phyloP scores from a whole-genome alignment of 345 rosid species.

The Melaleuca quinquenervia region DNA sequence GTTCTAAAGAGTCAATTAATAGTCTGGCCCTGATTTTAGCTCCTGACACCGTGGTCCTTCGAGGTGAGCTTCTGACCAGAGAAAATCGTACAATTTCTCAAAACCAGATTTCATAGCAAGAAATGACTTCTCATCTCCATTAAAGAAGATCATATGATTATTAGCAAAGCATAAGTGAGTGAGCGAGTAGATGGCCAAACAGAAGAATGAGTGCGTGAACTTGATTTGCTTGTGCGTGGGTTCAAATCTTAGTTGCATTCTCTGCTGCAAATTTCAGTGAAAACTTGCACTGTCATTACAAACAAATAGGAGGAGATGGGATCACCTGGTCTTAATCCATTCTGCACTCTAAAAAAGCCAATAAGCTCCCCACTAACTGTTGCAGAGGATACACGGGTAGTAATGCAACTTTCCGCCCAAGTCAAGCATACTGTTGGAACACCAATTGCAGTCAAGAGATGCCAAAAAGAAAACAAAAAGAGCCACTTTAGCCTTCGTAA shows the following conservation, averaged over 20 bases:
- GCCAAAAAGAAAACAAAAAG: too few species aligned
- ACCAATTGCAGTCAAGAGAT: background rate
- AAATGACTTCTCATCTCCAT: background rate
- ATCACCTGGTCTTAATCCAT: too few species aligned
- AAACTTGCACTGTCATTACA: background rate
- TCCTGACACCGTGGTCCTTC: background rate
- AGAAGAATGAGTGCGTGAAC: background rate
- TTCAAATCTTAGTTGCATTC: background rate
- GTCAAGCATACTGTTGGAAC: too few species aligned
- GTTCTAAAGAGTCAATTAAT: background rate
- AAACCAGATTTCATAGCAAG: background rate
- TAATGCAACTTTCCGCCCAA: too few species aligned
- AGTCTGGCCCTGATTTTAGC: background rate
- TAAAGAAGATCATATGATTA: background rate
- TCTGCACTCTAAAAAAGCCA: too few species aligned
- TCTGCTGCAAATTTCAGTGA: background rate
- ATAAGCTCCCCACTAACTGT: too few species aligned
- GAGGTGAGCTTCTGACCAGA: accelerated
- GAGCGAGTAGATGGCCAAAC: background rate
- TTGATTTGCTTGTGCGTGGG: background rate
- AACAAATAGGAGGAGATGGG: too few species aligned
- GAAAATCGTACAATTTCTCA: background rate
- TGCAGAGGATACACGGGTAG: too few species aligned
- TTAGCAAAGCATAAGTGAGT: background rate
- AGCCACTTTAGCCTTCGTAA: background rate